Evolutionary conservation across 176 grass and related monocot species (phyloP).

Genomic region (Juncus effusus): DNA sequence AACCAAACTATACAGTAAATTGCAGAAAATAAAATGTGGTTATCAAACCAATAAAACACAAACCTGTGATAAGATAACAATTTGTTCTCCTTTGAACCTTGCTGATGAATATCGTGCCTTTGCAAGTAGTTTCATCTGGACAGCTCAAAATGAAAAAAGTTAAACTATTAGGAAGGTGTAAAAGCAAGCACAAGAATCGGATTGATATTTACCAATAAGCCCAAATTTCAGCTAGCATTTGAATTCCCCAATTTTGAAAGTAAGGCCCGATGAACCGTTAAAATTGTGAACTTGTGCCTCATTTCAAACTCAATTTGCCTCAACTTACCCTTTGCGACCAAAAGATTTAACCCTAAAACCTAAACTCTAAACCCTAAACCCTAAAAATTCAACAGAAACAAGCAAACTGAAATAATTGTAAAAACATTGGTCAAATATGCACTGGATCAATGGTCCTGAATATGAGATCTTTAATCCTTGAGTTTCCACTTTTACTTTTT

Average conservation of each 20-base stretch:
- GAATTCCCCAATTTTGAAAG: too few relatives aligned
- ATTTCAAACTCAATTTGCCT: too few relatives aligned
- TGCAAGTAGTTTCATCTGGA: constrained; percentile 78
- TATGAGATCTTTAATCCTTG: neutral
- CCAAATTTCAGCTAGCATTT: neutral
- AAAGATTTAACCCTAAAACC: too few relatives aligned
- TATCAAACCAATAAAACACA: too few relatives aligned
- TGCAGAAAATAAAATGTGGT: too few relatives aligned
- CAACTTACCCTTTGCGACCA: too few relatives aligned
- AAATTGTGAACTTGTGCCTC: too few relatives aligned
- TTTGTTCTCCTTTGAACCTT: constrained; percentile 84
- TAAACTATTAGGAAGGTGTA: constrained; percentile 13
- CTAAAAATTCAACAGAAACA: constrained; percentile 2
- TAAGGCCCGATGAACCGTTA: too few relatives aligned
- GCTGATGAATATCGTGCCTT: constrained; percentile 90
- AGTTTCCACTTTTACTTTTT: neutral
- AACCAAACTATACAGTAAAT: constrained; percentile 7
- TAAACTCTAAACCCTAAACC: neutral
- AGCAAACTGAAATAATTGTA: too few relatives aligned
- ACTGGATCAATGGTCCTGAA: neutral
- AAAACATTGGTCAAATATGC: too few relatives aligned
- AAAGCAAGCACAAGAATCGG: constrained; percentile 21
- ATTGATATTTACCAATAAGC: neutral
- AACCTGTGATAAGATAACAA: constrained; percentile 95
- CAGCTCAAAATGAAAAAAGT: constrained; percentile 12